Percentiles rank a stretch among this genome's conserved stretches.
Evolutionary conservation across 2,329 filamentous ascomycete genomes (phyloP).

Genomic region (Penicillium freii): DNA sequence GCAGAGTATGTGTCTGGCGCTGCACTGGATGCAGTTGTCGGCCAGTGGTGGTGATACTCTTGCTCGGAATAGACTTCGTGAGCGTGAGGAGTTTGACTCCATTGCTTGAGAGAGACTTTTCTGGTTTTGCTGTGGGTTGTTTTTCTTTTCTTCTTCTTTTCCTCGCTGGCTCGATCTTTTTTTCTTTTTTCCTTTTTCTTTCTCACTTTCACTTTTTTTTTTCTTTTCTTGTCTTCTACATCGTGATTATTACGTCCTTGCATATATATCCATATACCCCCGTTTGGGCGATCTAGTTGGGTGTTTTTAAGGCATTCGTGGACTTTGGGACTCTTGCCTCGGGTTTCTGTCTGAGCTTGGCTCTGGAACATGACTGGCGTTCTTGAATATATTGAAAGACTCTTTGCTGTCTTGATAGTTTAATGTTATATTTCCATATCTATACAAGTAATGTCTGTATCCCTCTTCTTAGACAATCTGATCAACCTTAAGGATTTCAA

Average conservation of each 20-base stretch:
- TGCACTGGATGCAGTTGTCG: conserved; percentile 96
- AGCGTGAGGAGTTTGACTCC: conserved; percentile 63
- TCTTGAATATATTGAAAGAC: conserved; percentile 20
- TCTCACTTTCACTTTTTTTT: conserved; percentile 3
- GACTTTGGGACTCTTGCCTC: conserved; percentile 10
- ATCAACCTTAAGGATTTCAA: background rate
- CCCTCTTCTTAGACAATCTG: background rate
- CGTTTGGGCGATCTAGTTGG: conserved; percentile 23
- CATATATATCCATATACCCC: conserved; percentile 28
- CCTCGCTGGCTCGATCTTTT: conserved; percentile 17
- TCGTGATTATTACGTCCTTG: conserved; percentile 21
- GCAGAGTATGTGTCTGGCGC: conserved; percentile 85
- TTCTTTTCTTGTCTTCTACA: conserved; percentile 9
- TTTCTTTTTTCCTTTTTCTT: background rate
- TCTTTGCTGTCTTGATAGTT: background rate
- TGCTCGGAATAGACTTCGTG: conserved; percentile 76
- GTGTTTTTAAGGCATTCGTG: conserved; percentile 25
- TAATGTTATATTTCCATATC: conserved; percentile 2
- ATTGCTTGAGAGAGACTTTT: conserved; percentile 45
- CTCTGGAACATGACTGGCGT: conserved; percentile 15
- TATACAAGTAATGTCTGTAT: background rate
- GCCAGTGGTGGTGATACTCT: conserved; percentile 82
- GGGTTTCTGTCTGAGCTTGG: conserved; percentile 3
- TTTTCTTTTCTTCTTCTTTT: conserved; percentile 32
- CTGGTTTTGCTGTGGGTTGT: conserved; percentile 9